Evolutionary conservation across 1,284 basidiomycete species (phyloP).

Genomic region (Ustilago esculenta): DNA sequence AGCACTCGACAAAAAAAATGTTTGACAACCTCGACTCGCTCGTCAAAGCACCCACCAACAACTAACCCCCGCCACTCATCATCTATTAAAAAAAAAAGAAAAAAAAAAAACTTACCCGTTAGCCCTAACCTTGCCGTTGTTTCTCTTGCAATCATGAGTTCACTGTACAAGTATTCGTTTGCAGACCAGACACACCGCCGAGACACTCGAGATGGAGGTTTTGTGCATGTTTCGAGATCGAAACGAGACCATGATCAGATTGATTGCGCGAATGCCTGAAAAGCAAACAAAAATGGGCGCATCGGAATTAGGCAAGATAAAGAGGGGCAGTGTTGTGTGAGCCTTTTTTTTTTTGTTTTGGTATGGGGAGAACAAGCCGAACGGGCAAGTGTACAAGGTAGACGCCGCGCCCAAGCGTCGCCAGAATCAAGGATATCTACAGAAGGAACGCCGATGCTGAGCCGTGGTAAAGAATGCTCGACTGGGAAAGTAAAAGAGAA

Average conservation of each 20-base stretch:
- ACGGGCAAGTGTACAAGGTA: neutral
- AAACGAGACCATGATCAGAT: constrained; percentile 4
- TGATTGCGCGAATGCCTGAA: constrained; percentile 1
- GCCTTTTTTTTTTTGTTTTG: constrained; percentile 12
- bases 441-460: neutral
- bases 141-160: no score
- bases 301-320: neutral
- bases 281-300: no score
- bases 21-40: constrained; percentile 34
- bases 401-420: neutral
- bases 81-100: no score
- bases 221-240: neutral
- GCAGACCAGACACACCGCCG: no score
- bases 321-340: neutral
- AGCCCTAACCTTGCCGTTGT: no score
- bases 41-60: constrained; percentile 10
- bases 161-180: no score
- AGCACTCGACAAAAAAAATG: constrained; percentile 26
- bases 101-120: no score
- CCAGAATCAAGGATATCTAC: neutral
- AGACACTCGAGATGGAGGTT: no score
- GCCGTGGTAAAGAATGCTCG: no score
- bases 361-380: neutral
- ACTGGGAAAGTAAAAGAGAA: no score
- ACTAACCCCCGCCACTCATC: no score